phyloP scores from a whole-genome alignment of 768 basidiomycete species.

The Exidia glandulosa region DNA sequence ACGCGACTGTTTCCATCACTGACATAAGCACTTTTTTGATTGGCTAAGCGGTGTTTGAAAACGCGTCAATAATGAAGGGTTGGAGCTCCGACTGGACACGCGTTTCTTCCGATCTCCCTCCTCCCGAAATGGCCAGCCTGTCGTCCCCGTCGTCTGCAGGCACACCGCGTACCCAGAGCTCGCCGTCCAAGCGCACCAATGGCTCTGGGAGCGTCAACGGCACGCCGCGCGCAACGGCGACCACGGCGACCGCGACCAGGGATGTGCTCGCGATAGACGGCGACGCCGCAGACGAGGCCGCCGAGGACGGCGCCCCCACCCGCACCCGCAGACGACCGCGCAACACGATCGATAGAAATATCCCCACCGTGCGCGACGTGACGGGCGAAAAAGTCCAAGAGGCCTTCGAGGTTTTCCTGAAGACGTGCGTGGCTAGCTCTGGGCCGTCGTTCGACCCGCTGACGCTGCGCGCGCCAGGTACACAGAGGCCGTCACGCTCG shows the following conservation, averaged over 20 bases:
- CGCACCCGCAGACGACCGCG: slow-evolving; percentile 32
- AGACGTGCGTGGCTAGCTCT: slow-evolving; percentile 49
- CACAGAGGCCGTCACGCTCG: slow-evolving; percentile 68
- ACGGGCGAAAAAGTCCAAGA: slow-evolving; percentile 94
- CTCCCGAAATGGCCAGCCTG: background rate
- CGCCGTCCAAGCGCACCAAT: background rate
- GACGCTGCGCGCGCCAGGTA: slow-evolving; percentile 41
- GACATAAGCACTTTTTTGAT: too few relatives aligned
- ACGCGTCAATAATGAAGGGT: background rate
- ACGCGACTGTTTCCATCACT: too few relatives aligned
- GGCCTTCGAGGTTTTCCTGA: slow-evolving; percentile 83
- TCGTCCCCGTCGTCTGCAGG: background rate
- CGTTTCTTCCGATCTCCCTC: background rate
- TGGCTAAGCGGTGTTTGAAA: too few relatives aligned
- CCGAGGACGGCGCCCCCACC: slow-evolving; percentile 30
- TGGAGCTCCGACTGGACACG: background rate
- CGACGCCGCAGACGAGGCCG: slow-evolving; percentile 4
- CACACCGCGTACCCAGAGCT: background rate
- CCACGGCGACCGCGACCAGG: background rate
- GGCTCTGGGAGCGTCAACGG: background rate
- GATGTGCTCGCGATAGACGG: slow-evolving; percentile 35
- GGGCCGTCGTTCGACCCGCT: background rate
- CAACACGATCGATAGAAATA: slow-evolving; percentile 43
- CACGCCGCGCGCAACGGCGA: background rate
- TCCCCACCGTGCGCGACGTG: slow-evolving; percentile 83